Evolutionary conservation across 2,329 filamentous ascomycete genomes (phyloP).

Genomic region (Teratosphaeria nubilosa): DNA sequence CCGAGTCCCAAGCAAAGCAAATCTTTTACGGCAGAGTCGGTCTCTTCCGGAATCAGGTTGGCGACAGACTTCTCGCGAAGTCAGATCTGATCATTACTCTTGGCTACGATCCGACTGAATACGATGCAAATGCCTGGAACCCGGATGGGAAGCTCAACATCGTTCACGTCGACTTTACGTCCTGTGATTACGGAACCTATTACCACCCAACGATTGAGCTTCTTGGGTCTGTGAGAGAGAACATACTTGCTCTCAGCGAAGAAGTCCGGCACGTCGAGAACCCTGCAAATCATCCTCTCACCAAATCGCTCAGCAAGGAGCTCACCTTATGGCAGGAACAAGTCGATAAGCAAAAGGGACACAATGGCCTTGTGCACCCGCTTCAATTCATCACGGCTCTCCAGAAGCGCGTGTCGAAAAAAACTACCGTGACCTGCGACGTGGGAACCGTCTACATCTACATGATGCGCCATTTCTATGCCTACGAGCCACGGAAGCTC

Average conservation of each 20-base stretch:
- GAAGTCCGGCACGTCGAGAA: constrained; percentile 24
- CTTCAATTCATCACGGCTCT: constrained; percentile 37
- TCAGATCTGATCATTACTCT: constrained; percentile 37
- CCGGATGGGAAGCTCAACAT: constrained; percentile 28
- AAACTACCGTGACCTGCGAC: constrained; percentile 36
- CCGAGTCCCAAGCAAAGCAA: constrained; percentile 31
- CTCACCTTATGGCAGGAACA: constrained; percentile 24
- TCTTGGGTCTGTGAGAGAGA: constrained; percentile 34
- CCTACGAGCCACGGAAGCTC: constrained; percentile 35
- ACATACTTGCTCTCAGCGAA: constrained; percentile 28
- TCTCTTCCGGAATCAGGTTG: constrained; percentile 41
- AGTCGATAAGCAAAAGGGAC: constrained; percentile 10
- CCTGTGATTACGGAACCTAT: constrained; percentile 31
- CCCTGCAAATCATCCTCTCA: constrained; percentile 28
- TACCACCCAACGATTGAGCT: constrained; percentile 36
- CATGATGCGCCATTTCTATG: constrained; percentile 37
- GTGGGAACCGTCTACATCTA: constrained; percentile 43
- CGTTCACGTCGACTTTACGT: constrained; percentile 36
- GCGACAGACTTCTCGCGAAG: constrained; percentile 34
- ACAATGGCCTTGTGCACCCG: constrained; percentile 31
- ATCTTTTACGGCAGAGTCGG: constrained; percentile 40
- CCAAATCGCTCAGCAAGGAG: constrained; percentile 26
- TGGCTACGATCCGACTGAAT: constrained; percentile 41
- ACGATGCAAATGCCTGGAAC: constrained; percentile 39
- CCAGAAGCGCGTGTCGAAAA: constrained; percentile 30